Evolutionary conservation across 2,329 filamentous ascomycete genomes (phyloP).

Genomic region (Pestalotiopsis fici): DNA sequence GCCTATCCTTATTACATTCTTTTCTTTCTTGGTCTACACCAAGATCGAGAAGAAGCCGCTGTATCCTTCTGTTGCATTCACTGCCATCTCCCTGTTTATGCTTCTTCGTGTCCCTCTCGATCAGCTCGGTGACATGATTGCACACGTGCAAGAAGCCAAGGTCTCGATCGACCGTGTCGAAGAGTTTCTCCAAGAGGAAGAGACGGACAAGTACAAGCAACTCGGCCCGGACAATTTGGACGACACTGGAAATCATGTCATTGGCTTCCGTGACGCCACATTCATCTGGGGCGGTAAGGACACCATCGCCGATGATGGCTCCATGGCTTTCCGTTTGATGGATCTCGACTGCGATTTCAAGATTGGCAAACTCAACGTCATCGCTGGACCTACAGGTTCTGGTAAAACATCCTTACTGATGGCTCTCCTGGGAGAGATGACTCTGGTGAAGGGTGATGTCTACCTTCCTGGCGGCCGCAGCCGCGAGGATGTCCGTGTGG

Average conservation of each 20-base stretch:
- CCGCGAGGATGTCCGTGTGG: conserved; percentile 79
- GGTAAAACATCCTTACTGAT: conserved; percentile 96
- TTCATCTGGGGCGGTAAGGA: conserved; percentile 85
- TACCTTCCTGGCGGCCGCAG: conserved; percentile 83
- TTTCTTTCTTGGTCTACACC: conserved; percentile 94
- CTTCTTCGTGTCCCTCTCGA: conserved; percentile 91
- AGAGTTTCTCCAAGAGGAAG: conserved; percentile 88
- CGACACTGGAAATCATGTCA: conserved; percentile 69
- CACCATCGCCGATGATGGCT: conserved; percentile 61
- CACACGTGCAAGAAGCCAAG: conserved; percentile 95
- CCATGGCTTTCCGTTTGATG: conserved; percentile 79
- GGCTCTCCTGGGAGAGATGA: conserved; percentile 97
- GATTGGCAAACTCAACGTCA: conserved; percentile 85
- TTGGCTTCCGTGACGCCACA: conserved; percentile 82
- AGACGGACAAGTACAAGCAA: conserved; percentile 94
- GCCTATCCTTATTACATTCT: conserved; percentile 91
- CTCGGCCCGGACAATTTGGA: conserved; percentile 71
- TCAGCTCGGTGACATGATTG: conserved; percentile 97
- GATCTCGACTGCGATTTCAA: conserved; percentile 82
- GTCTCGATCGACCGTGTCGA: conserved; percentile 97
- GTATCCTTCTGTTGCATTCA: conserved; percentile 92
- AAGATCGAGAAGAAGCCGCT: conserved; percentile 85
- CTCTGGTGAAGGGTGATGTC: conserved; percentile 75
- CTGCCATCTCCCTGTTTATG: conserved; percentile 92
- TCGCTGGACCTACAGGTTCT: conserved; percentile 89